Evolutionary conservation across 2,329 filamentous ascomycete species (phyloP), one percentile per base, ranked within the genome.

Genomic region (Furcasterigmium furcatum): DNA sequence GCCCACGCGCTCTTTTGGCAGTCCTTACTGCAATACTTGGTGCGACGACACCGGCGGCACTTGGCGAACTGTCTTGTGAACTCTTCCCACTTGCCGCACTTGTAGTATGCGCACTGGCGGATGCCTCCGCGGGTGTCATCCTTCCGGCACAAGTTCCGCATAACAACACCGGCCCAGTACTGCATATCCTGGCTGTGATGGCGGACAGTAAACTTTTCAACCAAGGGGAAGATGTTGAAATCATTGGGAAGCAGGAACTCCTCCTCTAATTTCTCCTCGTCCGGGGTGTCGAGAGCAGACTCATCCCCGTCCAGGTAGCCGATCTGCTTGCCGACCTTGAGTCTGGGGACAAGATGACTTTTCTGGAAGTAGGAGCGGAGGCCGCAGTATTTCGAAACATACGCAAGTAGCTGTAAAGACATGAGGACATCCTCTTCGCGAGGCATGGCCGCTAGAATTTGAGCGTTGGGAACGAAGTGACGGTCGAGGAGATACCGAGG

Each of bases 1-100:
- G 94, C 91, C 94, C 94, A 99, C 9, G 94, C 95, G 57, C 89
- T 95, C 76, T 97, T 97, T 71, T 99, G 94, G 69, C 94, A 99
- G 67, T 99, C 94, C 70, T 99, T 99, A 79, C 91, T 96, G 83
- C 94, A 99, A 73, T 96, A 96, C 68, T 99, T 99, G 51, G 94
- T 99, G 54, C 94, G 84, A 56, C 94, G 84, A 71, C 94, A 99
- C 53, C 94, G 85, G 54, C 94, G 85, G 71, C 94, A 99, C 71
- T 99, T 99, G 56, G 94, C 94, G 66, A 99, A 99, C 63, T 99
- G 92, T 50, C 94, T 84, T 32, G 92, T 91, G 64, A 84, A 96
- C 68, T 96, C 88, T 66, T 99, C 94, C 94, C 94, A 99, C 64
- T 95, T 96, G 49, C 92, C 92, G 65, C 94, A 99, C 67, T 96